These are phyloP conservation scores for Leccinellum albellum DNA, from an alignment of 768 basidiomycete species.

Conservation along the genomic window DNA sequence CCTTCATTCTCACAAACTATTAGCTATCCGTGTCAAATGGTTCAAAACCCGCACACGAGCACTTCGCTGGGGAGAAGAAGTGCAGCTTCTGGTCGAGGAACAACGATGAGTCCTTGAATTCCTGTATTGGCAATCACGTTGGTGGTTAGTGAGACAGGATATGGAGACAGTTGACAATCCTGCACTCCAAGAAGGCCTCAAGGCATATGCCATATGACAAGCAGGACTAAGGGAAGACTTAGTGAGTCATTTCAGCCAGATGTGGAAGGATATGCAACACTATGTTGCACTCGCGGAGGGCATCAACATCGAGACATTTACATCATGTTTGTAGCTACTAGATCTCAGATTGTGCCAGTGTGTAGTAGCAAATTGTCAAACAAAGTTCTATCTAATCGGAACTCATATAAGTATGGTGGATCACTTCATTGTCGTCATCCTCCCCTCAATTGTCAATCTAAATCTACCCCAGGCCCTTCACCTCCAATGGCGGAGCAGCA, in stretches of 20 bases:
- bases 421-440: no score
- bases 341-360: no score
- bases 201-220: not conserved
- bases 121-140: not conserved
- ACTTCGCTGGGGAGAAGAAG: not conserved
- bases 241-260: not conserved
- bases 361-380: no score
- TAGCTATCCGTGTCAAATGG: not conserved
- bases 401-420: no score
- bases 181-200: not conserved
- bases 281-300: no score
- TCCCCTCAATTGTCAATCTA: no score
- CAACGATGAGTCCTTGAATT: not conserved
- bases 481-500: no score
- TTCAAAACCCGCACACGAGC: not conserved
- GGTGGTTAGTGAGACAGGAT: not conserved
- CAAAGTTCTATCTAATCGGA: no score
- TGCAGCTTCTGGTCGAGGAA: not conserved
- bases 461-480: no score
- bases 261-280: not conserved
- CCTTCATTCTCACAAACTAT: not conserved
- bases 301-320: no score
- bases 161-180: not conserved
- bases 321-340: no score
- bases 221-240: not conserved